Base-by-base conservation (phyloP, 1,284 basidiomycete species). In the Cutaneotrichosporon mucoides region DNA sequence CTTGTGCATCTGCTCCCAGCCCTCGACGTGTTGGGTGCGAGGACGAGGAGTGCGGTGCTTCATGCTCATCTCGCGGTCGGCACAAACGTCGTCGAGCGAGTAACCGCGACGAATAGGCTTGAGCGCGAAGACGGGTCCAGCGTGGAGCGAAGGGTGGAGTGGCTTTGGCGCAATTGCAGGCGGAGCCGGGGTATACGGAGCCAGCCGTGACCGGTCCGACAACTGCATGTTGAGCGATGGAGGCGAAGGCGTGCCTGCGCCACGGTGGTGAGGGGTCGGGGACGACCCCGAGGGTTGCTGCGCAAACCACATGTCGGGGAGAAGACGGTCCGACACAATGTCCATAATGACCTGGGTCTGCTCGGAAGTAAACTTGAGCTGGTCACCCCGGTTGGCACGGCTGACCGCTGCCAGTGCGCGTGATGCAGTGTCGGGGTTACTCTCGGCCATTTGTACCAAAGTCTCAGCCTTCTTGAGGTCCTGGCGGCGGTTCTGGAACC, bases 401-500 rank as follows among this genome's bases (percentile, higher is more conserved):
- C 58, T 57, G n/a, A 64, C 57, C 11, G 62, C 62, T 2, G 62
- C 59, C n/a, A 61, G 55, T 2, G 62, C 62, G 37, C 59, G 54
- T 24, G 62, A 61, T n/a, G 59, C 62, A 6, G 62, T 57, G 52
- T 64, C 62, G 33, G 62, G 62, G 57, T 64, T 60, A 56, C 44
- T 64, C 55, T 64, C 62, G 0, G 59, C 62, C 59, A 64, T 59
- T 47, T 61, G 56, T 2, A 59, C 56, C 6, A 61, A 44, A 9
- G 57, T 64, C 52, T 64, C 62, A 1, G 59, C 57, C 63, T 65
- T 65, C 44, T 65, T 65, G 36, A 65, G 58, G 53, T 65, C 63
- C 48, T 65, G 63, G 43, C 63, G 63, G 37, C 63, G 63, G 55
- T 65, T 65, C 59, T 65, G 63, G 63, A 65, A 65, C 63, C 63